Base-by-base conservation (phyloP, 108 stramenopile species). In the Poteriospumella lacustris region DNA sequence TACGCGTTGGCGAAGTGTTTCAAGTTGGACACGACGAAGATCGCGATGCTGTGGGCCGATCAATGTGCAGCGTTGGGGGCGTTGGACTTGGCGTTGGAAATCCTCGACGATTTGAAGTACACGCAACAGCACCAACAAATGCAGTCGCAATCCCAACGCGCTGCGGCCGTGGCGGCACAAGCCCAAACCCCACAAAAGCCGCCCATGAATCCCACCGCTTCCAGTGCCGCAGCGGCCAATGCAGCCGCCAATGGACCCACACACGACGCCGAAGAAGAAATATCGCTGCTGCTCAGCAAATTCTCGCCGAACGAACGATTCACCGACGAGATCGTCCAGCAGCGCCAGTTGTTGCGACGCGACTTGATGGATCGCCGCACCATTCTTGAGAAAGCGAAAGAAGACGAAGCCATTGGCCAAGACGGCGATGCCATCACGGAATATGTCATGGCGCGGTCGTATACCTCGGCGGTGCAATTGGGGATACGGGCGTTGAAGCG, bases 331-430 rank as follows among this genome's bases (percentile, higher is more conserved):
- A 24, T 12, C 42, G 33, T 73, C 64, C 15, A 39, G 36, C 9
- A 73, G 3, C 47, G 5, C 31, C n/a, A n/a, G n/a, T n/a, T n/a
- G n/a, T n/a, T n/a, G n/a, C n/a, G n/a, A n/a, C n/a, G n/a, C 36
- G 29, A 64, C 5, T 64, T 33, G 31, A 24, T 64, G 60, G 60
- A 31, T 64, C 15, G 24, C 3, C 15, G 9, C n/a, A n/a, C n/a
- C n/a, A n/a, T n/a, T n/a, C n/a, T n/a, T n/a, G n/a, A n/a, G n/a
- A n/a, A 73, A 42, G 70, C 70, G 3, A 15, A 44, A 19, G 70
- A 73, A 73, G 70, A 44, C 26, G 70, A 73, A 19, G 70, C 36
- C 28, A 73, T 73, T 52, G 70, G 70, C 47, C 12, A 5, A 33
- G 70, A 73, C 42, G 70, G 9, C 26, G 5, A 73, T 12, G 70